These are phyloP conservation scores for Psidium guajava DNA, from an alignment of 345 rosid species.

Conservation along the genomic window DNA sequence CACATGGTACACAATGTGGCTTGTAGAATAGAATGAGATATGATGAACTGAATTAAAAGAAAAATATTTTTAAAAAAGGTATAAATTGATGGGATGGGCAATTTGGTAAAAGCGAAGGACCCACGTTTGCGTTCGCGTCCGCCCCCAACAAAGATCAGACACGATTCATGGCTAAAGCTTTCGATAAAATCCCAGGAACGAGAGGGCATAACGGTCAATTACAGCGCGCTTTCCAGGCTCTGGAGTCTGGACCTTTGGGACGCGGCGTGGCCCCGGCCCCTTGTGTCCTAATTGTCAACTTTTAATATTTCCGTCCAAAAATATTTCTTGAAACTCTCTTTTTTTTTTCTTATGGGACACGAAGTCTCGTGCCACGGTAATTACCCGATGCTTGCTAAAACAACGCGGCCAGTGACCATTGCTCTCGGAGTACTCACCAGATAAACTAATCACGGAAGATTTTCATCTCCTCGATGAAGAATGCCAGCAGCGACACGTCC, in stretches of 20 bases:
- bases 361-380: not conserved
- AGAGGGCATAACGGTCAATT: not conserved
- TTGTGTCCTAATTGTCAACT: not conserved
- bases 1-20: too few species aligned
- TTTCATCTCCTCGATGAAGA: not conserved
- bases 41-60: too few species aligned
- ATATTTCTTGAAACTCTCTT: too few species aligned
- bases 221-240: not conserved
- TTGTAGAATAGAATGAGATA: too few species aligned
- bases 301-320: not conserved
- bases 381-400: not conserved
- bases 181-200: too few species aligned
- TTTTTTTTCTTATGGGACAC: not conserved
- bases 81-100: not conserved
- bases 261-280: not conserved
- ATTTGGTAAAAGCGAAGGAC: not conserved
- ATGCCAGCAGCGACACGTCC: accelerated
- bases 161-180: too few species aligned
- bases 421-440: not conserved
- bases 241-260: not conserved
- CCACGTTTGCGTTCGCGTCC: not conserved
- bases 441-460: not conserved
- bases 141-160: not conserved
- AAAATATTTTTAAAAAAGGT: too few species aligned
- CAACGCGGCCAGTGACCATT: not conserved